Evolutionary conservation across 2,329 filamentous ascomycete species (phyloP), one percentile per base, ranked within the genome.

Genomic region (Trichophyton mentagrophytes): DNA sequence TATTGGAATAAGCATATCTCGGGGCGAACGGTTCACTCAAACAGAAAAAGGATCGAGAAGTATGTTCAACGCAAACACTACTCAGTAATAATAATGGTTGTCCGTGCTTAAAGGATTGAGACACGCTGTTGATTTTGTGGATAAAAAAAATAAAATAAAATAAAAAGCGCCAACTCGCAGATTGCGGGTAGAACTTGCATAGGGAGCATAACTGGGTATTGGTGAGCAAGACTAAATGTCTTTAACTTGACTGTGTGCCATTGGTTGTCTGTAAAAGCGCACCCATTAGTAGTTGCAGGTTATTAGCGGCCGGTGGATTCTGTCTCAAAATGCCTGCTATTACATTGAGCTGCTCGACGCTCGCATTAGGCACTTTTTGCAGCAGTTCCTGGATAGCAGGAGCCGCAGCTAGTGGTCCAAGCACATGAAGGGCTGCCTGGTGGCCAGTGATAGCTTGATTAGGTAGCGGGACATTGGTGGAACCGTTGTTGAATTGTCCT

Each of bases 291-390:
- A 74, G 64, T 5, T 70, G 67, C 60, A 77, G 74, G 67, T 90
- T 84, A 1, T 84, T 80, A 22, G 83, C 79, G 0, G 88, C 83
- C 22, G 79, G 80, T 0, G 84, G 83, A 60, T 90, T 85, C 9
- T 80, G 78, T 57, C 85, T 80, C 25, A 90, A 79, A 13, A 92
- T 85, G 44, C 81, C 79, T 58, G 82, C 80, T 64, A 96, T 82
- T 30, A 93, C 83, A 60, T 82, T 79, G 81, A 93, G 86, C 69
- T 95, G 88, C 15, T 81, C 76, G n/a, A 82, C 78, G 53, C 85
- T 80, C 78, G 88, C 89, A 57, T 82, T 80, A 20, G 80, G 83
- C 0, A 85, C 86, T 65, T 88, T 85, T 3, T 84, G 82, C 51
- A 90, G 76, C 3, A 91, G 75, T 66, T 90, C 87, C 25, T 82